Percentiles rank a stretch among this genome's conserved stretches.
Evolutionary conservation across 306 rosid species (phyloP).

Genomic region (Trifolium subterraneum): DNA sequence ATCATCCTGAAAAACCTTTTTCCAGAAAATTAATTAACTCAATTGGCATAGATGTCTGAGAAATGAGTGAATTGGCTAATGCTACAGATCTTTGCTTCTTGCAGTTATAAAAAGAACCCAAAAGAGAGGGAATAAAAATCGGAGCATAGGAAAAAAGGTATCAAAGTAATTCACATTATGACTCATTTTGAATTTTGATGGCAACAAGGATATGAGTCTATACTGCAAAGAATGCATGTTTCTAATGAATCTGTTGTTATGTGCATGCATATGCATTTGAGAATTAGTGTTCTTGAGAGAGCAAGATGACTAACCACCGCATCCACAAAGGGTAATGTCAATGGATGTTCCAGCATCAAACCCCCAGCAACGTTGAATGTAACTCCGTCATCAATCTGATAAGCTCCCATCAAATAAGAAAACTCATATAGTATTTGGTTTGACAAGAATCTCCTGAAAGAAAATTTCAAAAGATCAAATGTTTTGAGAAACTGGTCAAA

Average conservation of each 20-base stretch:
- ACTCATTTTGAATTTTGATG: not conserved
- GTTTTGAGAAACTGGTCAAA: conserved; percentile 48
- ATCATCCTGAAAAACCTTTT: not conserved
- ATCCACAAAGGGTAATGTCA: conserved; percentile 82
- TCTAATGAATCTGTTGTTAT: not conserved
- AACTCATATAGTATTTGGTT: conserved; percentile 51
- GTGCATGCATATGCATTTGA: conserved; percentile 27
- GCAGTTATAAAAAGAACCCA: not conserved
- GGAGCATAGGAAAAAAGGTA: not conserved
- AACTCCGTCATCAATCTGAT: conserved; percentile 79
- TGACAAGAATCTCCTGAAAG: conserved; percentile 40
- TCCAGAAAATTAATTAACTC: conserved; percentile 19
- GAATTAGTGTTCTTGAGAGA: conserved; percentile 12
- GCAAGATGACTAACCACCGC: conserved; percentile 71
- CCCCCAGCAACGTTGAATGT: conserved; percentile 88
- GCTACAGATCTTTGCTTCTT: conserved; percentile 22
- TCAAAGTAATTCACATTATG: not conserved
- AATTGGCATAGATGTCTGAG: not conserved
- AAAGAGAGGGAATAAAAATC: not conserved
- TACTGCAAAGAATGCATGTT: not conserved
- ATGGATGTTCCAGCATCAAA: conserved; percentile 92
- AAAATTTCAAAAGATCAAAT: conserved; percentile 42
- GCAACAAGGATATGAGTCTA: not conserved
- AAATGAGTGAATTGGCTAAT: not conserved
- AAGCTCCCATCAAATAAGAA: conserved; percentile 57